Base-by-base conservation (phyloP, 257 asterid species). In the Asclepias syriaca region DNA sequence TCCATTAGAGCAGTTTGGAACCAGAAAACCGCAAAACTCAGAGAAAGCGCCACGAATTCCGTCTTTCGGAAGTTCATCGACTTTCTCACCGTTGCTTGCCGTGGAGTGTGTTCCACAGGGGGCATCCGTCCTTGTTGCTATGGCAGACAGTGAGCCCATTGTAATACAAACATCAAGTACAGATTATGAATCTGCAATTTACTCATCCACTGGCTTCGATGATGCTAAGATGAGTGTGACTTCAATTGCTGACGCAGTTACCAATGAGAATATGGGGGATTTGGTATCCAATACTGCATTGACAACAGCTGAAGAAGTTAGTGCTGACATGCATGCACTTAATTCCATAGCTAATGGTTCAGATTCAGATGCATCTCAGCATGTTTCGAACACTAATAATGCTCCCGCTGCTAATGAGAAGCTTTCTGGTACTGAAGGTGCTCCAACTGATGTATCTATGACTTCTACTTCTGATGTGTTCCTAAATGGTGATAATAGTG, bases 391-490 rank as follows among this genome's bases (percentile, higher is more conserved):
- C 66, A 71, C 64, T 72, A 70, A 45, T 40, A 66, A 49, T 73
- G 74, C 79, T 56, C 76, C 68, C 55, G 84, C 79, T 54, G 66
- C 80, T 65, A 76, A 77, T 71, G 83, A 81, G 77, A 71, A 80
- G 65, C 73, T 80, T 76, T 56, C 79, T 45, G 82, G 75, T 78
- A 72, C 61, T 71, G 79, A 80, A 50, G 77, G 77, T 75, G 66
- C 84, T 59, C 72, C 85, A 5, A 27, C 21, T 43, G 87, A 79
- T 58, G 70, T 89, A 67, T 69, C 84, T 63, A 85, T 85, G 79
- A 77, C 51, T 78, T 69, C 79, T 82, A 83, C 76, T 49, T 77
- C 84, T 75, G 88, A 81, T 66, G 67, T 90, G 65, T 79, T 89
- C 75, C 75, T 85, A 77, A 86, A 80, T 67, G 86, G 68, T 4